A percentile compares a stretch with the other conserved stretches of the same genome.
Conservation (phyloP, 345 rosid genomes). For the Jatropha curcas region DNA sequence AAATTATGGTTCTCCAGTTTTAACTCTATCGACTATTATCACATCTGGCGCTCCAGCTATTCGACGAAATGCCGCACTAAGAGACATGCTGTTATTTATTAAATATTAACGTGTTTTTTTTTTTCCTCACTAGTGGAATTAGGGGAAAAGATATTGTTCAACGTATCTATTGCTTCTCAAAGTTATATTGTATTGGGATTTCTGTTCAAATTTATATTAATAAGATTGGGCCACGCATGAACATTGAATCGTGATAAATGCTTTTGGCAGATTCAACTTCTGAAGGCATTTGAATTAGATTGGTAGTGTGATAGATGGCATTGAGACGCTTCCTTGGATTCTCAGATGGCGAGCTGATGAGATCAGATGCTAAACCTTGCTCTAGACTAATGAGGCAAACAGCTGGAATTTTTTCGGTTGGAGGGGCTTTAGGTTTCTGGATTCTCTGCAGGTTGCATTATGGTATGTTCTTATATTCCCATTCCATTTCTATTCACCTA, state of each 20-base stretch:
- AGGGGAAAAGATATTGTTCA: too few species aligned
- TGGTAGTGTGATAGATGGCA: constrained; percentile 41
- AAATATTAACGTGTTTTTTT: too few species aligned
- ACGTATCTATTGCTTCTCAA: too few species aligned
- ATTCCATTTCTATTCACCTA: neutral
- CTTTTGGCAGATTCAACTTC: neutral
- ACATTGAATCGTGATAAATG: constrained; percentile 1
- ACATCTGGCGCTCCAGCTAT: too few species aligned
- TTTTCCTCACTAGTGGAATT: too few species aligned
- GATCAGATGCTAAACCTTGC: constrained; percentile 80
- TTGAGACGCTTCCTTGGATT: constrained; percentile 61
- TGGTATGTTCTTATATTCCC: constrained; percentile 41
- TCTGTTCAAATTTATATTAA: neutral
- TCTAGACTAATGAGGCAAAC: constrained; percentile 77
- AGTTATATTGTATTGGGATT: neutral
- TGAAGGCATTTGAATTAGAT: neutral
- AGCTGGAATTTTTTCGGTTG: constrained; percentile 66
- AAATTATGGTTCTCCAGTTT: too few species aligned
- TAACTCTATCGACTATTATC: too few species aligned
- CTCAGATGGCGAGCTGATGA: constrained; percentile 83
- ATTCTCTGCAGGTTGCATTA: constrained; percentile 77
- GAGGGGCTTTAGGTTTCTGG: constrained; percentile 88
- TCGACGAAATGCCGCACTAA: too few species aligned
- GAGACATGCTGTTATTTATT: too few species aligned
- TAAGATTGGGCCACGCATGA: neutral